phyloP scores from a whole-genome alignment of 2,329 filamentous ascomycete genomes.

The Elsinoe necatrix region DNA sequence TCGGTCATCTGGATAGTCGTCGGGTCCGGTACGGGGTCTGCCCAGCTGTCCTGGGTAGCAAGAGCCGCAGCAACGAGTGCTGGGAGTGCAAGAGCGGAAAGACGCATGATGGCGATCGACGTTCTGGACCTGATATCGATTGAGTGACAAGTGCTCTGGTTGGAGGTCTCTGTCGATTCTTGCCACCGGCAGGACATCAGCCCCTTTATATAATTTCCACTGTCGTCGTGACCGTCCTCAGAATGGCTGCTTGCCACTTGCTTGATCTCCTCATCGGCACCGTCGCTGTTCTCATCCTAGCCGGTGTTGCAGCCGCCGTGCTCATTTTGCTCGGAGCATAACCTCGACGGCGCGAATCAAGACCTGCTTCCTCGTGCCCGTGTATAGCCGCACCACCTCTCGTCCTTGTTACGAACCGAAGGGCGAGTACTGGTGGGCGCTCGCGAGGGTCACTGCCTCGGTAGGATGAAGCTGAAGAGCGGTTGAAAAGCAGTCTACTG shows the following conservation, averaged over 20 bases:
- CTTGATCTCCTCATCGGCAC: not conserved
- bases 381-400: conserved; percentile 5
- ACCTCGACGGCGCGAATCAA: not conserved
- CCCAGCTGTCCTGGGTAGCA: conserved; percentile 16
- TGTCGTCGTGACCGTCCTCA: not conserved
- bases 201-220: conserved; percentile 13
- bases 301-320: not conserved
- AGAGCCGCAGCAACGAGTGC: conserved; percentile 28
- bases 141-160: not conserved
- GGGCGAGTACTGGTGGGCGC: not conserved
- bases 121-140: not conserved
- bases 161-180: conserved; percentile 9
- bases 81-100: conserved; percentile 27
- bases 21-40: conserved; percentile 8
- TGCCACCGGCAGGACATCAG: not conserved
- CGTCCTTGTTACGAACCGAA: not conserved
- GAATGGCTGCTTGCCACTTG: not conserved
- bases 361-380: not conserved
- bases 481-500: not conserved
- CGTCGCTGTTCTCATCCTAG: not conserved
- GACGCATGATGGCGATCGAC: conserved; percentile 32
- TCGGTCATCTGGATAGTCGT: conserved; percentile 15
- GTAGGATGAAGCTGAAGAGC: not conserved
- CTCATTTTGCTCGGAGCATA: not conserved
- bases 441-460: not conserved